Evolutionary conservation across 73 alveolate genomes (phyloP).

Genomic region (Paramecium pentaurelia): DNA sequence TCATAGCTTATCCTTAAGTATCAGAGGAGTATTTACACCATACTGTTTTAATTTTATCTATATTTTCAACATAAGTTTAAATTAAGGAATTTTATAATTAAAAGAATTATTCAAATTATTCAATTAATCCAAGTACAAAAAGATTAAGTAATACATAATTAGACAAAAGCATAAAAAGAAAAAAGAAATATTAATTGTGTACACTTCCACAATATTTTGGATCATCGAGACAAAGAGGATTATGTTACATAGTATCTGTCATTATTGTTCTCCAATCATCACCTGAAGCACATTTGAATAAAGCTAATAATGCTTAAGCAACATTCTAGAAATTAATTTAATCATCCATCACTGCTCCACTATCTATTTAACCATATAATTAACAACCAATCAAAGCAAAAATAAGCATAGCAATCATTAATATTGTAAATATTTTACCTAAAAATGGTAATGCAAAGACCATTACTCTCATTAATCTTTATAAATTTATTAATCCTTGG

Average conservation of each 20-base stretch:
- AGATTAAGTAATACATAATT: slow-evolving; percentile 11
- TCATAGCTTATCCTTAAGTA: slow-evolving; percentile 7
- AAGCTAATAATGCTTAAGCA: neutral
- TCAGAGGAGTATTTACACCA: slow-evolving; percentile 41
- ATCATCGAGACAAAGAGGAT: neutral
- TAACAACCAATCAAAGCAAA: slow-evolving; percentile 26
- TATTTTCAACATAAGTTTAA: neutral
- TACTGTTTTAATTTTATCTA: neutral
- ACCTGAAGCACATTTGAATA: slow-evolving; percentile 9
- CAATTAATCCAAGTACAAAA: slow-evolving; percentile 44
- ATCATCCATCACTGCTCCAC: slow-evolving; percentile 25
- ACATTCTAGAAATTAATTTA: neutral
- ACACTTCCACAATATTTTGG: slow-evolving; percentile 25
- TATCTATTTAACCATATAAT: slow-evolving; percentile 26
- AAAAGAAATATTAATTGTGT: neutral
- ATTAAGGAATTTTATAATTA: neutral
- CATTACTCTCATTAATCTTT: slow-evolving; percentile 45
- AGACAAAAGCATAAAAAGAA: neutral
- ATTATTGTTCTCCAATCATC: slow-evolving; percentile 24
- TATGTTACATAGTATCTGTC: slow-evolving; percentile 23
- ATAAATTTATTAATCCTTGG: neutral
- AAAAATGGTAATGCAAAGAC: slow-evolving; percentile 17
- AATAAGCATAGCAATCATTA: neutral
- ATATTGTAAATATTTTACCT: neutral
- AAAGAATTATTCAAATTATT: slow-evolving; percentile 16